These are phyloP conservation scores for Cryomyces antarcticus DNA, from an alignment of 495 filamentous ascomycete species.

Conservation along the genomic window DNA sequence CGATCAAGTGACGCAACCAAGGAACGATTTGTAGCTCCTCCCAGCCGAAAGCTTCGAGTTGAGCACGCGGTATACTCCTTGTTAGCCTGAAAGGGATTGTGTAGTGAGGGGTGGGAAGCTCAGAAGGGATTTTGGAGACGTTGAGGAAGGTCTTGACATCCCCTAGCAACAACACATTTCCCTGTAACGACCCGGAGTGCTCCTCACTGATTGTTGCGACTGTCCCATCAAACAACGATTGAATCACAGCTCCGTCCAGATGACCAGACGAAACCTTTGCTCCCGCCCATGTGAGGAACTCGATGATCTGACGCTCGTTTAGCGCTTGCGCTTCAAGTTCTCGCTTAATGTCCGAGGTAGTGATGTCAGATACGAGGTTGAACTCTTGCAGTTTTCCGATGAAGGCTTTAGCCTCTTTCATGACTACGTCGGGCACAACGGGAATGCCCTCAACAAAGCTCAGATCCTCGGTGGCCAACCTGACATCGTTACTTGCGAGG, in stretches of 20 bases:
- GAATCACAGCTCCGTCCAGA: conserved; percentile 39
- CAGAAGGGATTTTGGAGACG: conserved; percentile 50
- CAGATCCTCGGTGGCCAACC: conserved; percentile 60
- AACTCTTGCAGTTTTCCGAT: conserved; percentile 58
- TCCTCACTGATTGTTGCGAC: conserved; percentile 57
- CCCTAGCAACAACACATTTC: conserved; percentile 54
- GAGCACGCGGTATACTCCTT: conserved; percentile 31
- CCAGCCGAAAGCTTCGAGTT: conserved; percentile 69
- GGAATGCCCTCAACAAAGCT: conserved; percentile 85
- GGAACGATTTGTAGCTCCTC: conserved; percentile 56
- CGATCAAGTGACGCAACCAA: conserved; percentile 65
- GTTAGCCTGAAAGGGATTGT: conserved; percentile 72
- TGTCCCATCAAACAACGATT: conserved; percentile 53
- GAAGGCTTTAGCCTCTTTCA: conserved; percentile 40
- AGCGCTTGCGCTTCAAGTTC: conserved; percentile 64
- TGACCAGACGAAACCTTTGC: conserved; percentile 44
- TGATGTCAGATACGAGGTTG: conserved; percentile 65
- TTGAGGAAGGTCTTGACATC: conserved; percentile 54
- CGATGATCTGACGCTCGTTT: conserved; percentile 46
- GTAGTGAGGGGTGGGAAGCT: conserved; percentile 62
- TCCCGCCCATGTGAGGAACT: conserved; percentile 68
- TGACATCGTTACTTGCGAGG: conserved; percentile 52
- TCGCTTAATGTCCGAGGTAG: conserved; percentile 60
- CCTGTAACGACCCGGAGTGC: conserved; percentile 21
- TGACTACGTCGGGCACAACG: conserved; percentile 57